Evolutionary conservation across 208 protist species (phyloP), one percentile per base, ranked within the genome.

Genomic region (Naegleria gruberi): DNA sequence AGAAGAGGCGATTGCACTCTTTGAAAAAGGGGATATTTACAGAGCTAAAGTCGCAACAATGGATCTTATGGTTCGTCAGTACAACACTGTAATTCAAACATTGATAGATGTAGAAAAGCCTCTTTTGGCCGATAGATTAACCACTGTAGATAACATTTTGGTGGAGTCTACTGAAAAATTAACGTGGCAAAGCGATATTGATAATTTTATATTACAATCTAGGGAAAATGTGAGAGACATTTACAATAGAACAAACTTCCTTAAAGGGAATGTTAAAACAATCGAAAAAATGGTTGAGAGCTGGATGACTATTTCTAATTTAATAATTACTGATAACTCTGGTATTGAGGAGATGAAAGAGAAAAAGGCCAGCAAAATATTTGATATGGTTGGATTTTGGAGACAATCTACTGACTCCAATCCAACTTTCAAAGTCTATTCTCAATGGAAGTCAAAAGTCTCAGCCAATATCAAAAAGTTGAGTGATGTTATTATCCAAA

Each of bases 211-310:
- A 19, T 23, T 15, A 10, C 12, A 89, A 45, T 46, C 87, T 17
- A 40, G 44, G 17, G 45, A 47, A 17, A 30, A 15, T 8, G 87
- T 89, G 19, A 89, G 57, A 40, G 87, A 89, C n/a, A 19, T 89
- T 2, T 89, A 84, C 41, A 47, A 81, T 57, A 30, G 87, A 81
- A 34, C 37, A 15, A 89, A 89, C n/a, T 42, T 83, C 40, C 45
- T 89, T 30, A 89, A 89, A 89, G 87, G 87, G 0, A 89, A 89
- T n/a, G 74, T 89, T 1, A 81, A 47, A 57, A 89, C 87, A 8
- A 89, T 89, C 15, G 87, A 89, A 47, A 89, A 89, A 30, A 89
- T 89, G 87, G 43, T 89, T 1, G 41, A 43, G 2, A 83, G 87
- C 44, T 89, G 87, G 87, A 83, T 45, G 65, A 46, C 15, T 8